Evolutionary conservation across 768 basidiomycete genomes (phyloP).

Genomic region (Amylocystis lapponica): DNA sequence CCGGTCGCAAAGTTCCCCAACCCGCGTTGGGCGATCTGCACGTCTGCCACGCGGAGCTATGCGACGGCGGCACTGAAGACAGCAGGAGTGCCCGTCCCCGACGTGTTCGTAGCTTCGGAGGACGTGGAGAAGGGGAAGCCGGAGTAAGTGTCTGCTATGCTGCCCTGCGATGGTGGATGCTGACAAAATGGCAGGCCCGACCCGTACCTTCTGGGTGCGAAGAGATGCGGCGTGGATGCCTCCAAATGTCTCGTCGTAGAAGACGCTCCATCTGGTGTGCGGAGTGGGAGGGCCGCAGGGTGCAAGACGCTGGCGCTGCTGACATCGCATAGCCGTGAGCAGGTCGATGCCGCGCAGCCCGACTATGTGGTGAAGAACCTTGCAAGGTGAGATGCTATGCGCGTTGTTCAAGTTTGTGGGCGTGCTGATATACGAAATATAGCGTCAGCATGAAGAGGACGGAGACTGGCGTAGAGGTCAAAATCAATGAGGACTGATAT

Average conservation of each 20-base stretch:
- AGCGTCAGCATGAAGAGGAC: slow-evolving; percentile 27
- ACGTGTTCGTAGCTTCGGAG: slow-evolving; percentile 74
- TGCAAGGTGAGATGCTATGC: slow-evolving; percentile 45
- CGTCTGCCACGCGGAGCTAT: slow-evolving; percentile 75
- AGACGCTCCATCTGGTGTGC: slow-evolving; percentile 84
- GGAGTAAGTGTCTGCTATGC: slow-evolving; percentile 31
- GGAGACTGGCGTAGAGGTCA: slow-evolving; percentile 39
- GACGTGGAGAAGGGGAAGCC: slow-evolving; percentile 84
- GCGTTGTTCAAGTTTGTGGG: background rate
- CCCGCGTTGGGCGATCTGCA: slow-evolving; percentile 84
- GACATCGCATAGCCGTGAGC: slow-evolving; percentile 70
- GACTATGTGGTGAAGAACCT: slow-evolving; percentile 72
- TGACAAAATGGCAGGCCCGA: slow-evolving; percentile 53
- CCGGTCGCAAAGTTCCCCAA: slow-evolving; percentile 34
- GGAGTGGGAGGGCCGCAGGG: slow-evolving; percentile 75
- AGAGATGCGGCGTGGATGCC: slow-evolving; percentile 58
- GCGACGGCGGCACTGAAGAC: slow-evolving; percentile 64
- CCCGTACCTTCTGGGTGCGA: slow-evolving; percentile 85
- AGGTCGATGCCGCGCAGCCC: slow-evolving; percentile 57
- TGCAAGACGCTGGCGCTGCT: slow-evolving; percentile 79
- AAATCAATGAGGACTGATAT: slow-evolving; percentile 29
- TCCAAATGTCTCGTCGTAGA: slow-evolving; percentile 82
- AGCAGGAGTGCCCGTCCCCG: slow-evolving; percentile 63
- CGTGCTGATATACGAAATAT: background rate
- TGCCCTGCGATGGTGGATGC: background rate